Evolutionary conservation across 2,329 filamentous ascomycete species (phyloP).

Genomic region (Exophiala viscosa): DNA sequence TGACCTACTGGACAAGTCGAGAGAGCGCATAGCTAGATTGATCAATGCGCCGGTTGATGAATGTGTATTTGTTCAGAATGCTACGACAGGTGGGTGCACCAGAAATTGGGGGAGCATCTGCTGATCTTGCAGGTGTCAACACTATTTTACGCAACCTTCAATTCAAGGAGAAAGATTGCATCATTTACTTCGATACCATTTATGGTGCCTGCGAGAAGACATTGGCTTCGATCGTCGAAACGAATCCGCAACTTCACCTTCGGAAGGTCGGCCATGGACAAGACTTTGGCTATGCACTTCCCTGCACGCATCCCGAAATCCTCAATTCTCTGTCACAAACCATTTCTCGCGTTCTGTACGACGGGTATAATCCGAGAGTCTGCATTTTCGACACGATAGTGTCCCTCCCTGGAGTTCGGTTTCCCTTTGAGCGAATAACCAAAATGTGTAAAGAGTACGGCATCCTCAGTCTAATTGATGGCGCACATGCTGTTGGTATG

Average conservation of each 20-base stretch:
- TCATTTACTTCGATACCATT: conserved; percentile 62
- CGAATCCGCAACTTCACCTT: conserved; percentile 45
- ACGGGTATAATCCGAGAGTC: conserved; percentile 62
- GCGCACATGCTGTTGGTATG: conserved; percentile 79
- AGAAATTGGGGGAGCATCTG: background rate
- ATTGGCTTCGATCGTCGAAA: conserved; percentile 69
- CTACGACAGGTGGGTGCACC: conserved; percentile 55
- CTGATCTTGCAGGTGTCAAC: conserved; percentile 56
- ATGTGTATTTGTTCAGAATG: conserved; percentile 76
- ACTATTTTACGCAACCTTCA: conserved; percentile 71
- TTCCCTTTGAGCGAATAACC: conserved; percentile 71
- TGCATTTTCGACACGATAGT: conserved; percentile 78
- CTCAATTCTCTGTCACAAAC: conserved; percentile 58
- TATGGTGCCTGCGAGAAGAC: conserved; percentile 76
- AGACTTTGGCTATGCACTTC: conserved; percentile 54
- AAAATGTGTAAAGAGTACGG: conserved; percentile 62
- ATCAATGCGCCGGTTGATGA: conserved; percentile 64
- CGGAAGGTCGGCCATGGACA: conserved; percentile 49
- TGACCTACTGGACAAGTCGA: conserved; percentile 59
- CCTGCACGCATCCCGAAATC: conserved; percentile 66
- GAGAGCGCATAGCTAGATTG: conserved; percentile 61
- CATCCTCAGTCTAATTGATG: conserved; percentile 74
- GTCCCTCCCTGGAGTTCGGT: conserved; percentile 70
- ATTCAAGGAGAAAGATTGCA: conserved; percentile 68
- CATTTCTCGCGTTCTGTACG: conserved; percentile 51